Conservation (phyloP, 768 basidiomycete species). For the Rhodotorula toruloides region DNA sequence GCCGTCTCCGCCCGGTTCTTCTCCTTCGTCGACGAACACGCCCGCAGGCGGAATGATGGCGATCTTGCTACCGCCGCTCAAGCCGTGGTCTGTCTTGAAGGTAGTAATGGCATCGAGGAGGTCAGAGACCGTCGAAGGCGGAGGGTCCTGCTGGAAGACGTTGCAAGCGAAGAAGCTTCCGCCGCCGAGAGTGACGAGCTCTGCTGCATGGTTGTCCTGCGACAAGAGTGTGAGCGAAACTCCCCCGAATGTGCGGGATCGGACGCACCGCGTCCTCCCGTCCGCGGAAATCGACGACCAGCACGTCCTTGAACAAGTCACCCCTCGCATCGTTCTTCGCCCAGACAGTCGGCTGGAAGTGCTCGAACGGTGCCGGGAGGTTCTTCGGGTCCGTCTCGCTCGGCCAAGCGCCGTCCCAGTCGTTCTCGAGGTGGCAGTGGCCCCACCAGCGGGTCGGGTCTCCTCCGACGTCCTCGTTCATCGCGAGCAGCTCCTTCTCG, state of each 20-base stretch:
- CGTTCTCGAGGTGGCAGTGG: slow-evolving; percentile 18
- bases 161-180: slow-evolving; percentile 6
- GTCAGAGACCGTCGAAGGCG: not conserved
- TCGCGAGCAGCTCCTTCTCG: slow-evolving; percentile 16
- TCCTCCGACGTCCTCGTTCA: slow-evolving; percentile 15
- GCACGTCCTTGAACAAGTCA: slow-evolving; percentile 12
- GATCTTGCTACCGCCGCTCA: not conserved
- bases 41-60: slow-evolving; percentile 3
- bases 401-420: slow-evolving; percentile 15
- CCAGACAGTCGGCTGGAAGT: not conserved
- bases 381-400: not conserved
- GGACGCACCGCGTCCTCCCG: not conserved
- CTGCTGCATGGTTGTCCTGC: not conserved
- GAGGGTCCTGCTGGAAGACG: not conserved
- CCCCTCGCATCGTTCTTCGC: not conserved
- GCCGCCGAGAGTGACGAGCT: not conserved
- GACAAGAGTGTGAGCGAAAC: not conserved
- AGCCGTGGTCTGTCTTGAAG: not conserved
- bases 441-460: slow-evolving; percentile 8
- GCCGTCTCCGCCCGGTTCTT: not conserved
- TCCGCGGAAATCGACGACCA: slow-evolving; percentile 16
- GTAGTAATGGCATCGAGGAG: slow-evolving; percentile 5
- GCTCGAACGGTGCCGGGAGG: not conserved
- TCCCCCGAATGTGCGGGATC: not conserved
- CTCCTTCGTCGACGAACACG: not conserved